Percentiles rank a stretch among this genome's conserved stretches.
These are phyloP conservation scores for Coemansia sp. DNA, from an alignment of 192 early-diverging fungal species.

Conservation along the genomic window DNA sequence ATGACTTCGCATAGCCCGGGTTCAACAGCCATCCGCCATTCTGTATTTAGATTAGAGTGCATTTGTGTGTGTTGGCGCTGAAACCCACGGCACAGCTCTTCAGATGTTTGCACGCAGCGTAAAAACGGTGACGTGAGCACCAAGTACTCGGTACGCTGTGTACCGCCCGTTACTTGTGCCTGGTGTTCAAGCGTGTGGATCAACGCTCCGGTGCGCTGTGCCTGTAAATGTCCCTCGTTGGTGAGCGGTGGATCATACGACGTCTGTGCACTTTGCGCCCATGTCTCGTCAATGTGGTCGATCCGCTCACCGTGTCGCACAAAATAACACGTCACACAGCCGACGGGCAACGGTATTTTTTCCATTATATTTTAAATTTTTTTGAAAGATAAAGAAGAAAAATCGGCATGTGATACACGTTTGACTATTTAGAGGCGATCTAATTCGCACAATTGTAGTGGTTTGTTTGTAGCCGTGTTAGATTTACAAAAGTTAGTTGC, in stretches of 20 bases:
- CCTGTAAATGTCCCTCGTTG: conserved; percentile 26
- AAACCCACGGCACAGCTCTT: conserved; percentile 28
- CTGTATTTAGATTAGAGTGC: neutral
- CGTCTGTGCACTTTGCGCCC: conserved; percentile 17
- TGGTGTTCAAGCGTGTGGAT: conserved; percentile 25
- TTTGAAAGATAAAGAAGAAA: neutral
- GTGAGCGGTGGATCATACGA: conserved; percentile 53
- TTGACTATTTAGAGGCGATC: too few species aligned
- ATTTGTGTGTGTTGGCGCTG: neutral
- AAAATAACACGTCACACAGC: conserved; percentile 36
- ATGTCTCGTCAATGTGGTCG: conserved; percentile 48
- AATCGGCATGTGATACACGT: too few species aligned
- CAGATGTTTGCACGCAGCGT: conserved; percentile 46
- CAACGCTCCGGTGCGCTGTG: conserved; percentile 28
- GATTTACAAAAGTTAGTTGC: too few species aligned
- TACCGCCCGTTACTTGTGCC: neutral
- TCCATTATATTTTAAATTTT: neutral
- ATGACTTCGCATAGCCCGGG: conserved; percentile 50
- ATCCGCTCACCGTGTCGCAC: conserved; percentile 52
- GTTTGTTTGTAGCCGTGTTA: too few species aligned
- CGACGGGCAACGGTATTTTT: conserved; percentile 18
- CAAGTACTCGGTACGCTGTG: conserved; percentile 11
- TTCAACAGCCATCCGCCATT: conserved; percentile 33
- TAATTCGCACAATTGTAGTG: too few species aligned
- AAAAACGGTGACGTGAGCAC: conserved; percentile 48